Conservation (phyloP, 768 basidiomycete genomes). For the Calocybe gangraenosa region DNA sequence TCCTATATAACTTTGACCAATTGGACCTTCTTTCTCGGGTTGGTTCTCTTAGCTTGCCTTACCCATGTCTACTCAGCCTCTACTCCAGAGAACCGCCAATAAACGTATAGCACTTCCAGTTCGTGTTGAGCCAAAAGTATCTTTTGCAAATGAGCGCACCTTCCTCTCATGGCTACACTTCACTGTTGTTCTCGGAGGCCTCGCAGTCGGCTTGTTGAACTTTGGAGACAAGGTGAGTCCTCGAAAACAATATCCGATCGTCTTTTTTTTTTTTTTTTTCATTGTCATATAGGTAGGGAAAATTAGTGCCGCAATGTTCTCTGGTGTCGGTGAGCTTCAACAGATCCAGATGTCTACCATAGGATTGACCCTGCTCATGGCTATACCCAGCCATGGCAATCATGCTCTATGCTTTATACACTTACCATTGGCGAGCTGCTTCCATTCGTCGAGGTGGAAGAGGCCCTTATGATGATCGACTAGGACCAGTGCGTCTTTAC, state of each 20-base stretch:
- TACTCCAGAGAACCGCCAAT: conserved; percentile 89
- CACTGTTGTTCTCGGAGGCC: conserved; percentile 94
- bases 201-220: conserved; percentile 93
- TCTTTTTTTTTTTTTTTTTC: conserved; percentile 1
- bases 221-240: conserved; percentile 88
- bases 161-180: conserved; percentile 99
- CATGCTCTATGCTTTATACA: conserved; percentile 93
- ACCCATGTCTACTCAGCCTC: conserved; percentile 93
- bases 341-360: conserved; percentile 6
- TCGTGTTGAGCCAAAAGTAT: conserved; percentile 91
- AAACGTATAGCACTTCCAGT: conserved; percentile 98
- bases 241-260: not conserved
- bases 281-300: conserved; percentile 76
- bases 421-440: conserved; percentile 94
- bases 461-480: conserved; percentile 94
- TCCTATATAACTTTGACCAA: not conserved
- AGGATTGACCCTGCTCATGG: conserved; percentile 7
- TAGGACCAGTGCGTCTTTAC: conserved; percentile 77
- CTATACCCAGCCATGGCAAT: conserved; percentile 80
- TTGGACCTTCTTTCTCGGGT: not conserved
- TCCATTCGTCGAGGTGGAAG: conserved; percentile 89
- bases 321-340: conserved; percentile 65
- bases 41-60: too few species aligned
- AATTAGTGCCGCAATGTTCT: conserved; percentile 96
- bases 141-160: conserved; percentile 92